Conservation (phyloP, 2,329 filamentous ascomycete genomes). For the Niveomyces coronatus region DNA sequence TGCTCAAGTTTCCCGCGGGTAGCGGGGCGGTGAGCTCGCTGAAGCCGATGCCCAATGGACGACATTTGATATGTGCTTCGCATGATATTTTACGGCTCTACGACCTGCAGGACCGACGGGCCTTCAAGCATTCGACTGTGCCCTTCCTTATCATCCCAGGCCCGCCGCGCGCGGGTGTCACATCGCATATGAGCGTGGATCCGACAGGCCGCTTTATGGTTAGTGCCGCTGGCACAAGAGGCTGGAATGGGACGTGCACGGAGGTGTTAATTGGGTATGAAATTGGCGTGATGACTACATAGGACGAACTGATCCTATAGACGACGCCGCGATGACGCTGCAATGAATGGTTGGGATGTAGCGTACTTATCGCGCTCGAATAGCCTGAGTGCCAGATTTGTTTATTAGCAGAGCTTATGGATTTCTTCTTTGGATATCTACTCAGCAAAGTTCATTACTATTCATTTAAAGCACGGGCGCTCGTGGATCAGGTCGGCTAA, state of each 20-base stretch:
- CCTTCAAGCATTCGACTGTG: slow-evolving; percentile 64
- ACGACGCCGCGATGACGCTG: too few relatives aligned
- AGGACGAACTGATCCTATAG: too few relatives aligned
- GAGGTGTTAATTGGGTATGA: slow-evolving; percentile 94
- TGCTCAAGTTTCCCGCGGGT: slow-evolving; percentile 79
- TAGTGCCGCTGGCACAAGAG: slow-evolving; percentile 80
- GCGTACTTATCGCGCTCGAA: too few relatives aligned
- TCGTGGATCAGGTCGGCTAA: too few relatives aligned
- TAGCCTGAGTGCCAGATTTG: too few relatives aligned
- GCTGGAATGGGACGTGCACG: slow-evolving; percentile 86
- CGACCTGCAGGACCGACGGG: slow-evolving; percentile 61
- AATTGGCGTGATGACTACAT: slow-evolving; percentile 38
- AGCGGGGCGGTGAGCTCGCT: slow-evolving; percentile 85
- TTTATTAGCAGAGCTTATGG: too few relatives aligned
- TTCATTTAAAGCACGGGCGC: too few relatives aligned
- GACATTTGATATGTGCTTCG: slow-evolving; percentile 85
- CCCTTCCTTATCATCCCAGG: slow-evolving; percentile 96
- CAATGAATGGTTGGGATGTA: too few relatives aligned
- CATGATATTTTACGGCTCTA: slow-evolving; percentile 92
- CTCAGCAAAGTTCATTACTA: too few relatives aligned
- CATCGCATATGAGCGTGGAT: slow-evolving; percentile 78
- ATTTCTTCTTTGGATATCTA: too few relatives aligned
- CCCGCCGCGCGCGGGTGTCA: slow-evolving; percentile 71
- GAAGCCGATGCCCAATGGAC: slow-evolving; percentile 81
- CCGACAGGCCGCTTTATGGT: slow-evolving; percentile 85